Base-by-base conservation (phyloP, 441 rosid genomes). In the Adansonia grandidieri region DNA sequence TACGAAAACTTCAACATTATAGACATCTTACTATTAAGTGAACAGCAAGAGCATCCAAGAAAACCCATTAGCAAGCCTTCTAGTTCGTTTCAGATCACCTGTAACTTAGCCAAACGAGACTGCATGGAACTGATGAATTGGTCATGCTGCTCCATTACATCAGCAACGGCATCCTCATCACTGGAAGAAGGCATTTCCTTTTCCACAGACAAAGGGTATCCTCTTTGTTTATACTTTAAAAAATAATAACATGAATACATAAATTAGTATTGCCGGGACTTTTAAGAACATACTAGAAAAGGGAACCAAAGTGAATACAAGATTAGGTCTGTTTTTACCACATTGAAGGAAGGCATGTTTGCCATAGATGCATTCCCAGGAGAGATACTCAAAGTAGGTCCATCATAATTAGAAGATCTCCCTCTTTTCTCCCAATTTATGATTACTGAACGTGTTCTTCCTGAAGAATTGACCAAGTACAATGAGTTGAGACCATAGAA, bases 41-140 rank as follows among this genome's bases (percentile, higher is more conserved):
- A 73, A 73, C 76, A 40, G 57, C 51, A 40, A 57, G 40, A 50
- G 6, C 71, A 76, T 79, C 37, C 1, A 11, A 48, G 64, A 48
- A 48, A 76, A 76, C 63, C 72, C 13, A 74, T 42, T 47, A 78
- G 68, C 77, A 71, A 54, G 70, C 75, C 56, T 53, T 80, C 42
- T 70, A 72, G 66, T 80, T 71, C 73, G 74, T 76, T 68, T 10
- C 15, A 45, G 66, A 50, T 80, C 84, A 97, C 99, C 99, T 97
- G 97, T 88, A 97, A 85, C 85, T 92, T 97, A 24, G 93, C 89
- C 73, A 95, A 85, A 54, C 99, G 98, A 80, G 98, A 91, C 71
- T 91, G 97, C 97, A 97, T 91, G 61, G 95, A 89, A 92, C 94
- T 87, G 85, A 90, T 57, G 83, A 95, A 95, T 81, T 95, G 97